Evolutionary conservation across 73 alveolate genomes (phyloP).

Genomic region (Paramecium caudatum): DNA sequence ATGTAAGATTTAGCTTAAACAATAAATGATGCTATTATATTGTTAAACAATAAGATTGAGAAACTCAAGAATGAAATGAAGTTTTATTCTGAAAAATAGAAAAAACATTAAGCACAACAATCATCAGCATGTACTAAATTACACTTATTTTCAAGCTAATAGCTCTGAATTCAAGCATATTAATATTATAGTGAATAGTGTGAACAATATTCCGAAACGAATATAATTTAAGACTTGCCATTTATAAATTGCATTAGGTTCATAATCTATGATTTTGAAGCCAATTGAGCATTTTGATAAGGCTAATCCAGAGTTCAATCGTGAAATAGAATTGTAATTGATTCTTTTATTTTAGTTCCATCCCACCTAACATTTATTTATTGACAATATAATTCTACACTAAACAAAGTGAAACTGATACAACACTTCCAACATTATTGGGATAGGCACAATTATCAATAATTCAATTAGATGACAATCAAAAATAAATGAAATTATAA

Average conservation of each 20-base stretch:
- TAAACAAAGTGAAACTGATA: constrained; percentile 9
- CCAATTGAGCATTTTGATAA: constrained; percentile 41
- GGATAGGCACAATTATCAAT: constrained; percentile 8
- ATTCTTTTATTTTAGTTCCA: neutral
- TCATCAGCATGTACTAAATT: constrained; percentile 40
- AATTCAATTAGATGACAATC: neutral
- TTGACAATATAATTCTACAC: neutral
- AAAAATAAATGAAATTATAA: neutral
- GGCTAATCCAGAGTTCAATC: constrained; percentile 24
- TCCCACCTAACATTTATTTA: neutral
- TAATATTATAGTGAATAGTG: neutral
- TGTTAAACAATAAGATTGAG: neutral
- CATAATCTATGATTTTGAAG: neutral
- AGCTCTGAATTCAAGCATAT: neutral
- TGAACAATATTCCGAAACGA: neutral
- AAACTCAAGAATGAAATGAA: neutral
- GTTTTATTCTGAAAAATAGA: neutral
- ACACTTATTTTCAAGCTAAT: neutral
- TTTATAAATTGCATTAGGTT: constrained; percentile 3
- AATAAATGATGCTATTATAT: neutral
- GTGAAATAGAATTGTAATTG: constrained; percentile 59
- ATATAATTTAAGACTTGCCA: neutral
- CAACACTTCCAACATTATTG: constrained; percentile 8
- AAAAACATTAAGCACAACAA: neutral
- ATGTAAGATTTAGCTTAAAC: constrained; percentile 56